These are phyloP conservation scores for Diospyros lotus DNA, from an alignment of 148 eudicot species.

Conservation along the genomic window DNA sequence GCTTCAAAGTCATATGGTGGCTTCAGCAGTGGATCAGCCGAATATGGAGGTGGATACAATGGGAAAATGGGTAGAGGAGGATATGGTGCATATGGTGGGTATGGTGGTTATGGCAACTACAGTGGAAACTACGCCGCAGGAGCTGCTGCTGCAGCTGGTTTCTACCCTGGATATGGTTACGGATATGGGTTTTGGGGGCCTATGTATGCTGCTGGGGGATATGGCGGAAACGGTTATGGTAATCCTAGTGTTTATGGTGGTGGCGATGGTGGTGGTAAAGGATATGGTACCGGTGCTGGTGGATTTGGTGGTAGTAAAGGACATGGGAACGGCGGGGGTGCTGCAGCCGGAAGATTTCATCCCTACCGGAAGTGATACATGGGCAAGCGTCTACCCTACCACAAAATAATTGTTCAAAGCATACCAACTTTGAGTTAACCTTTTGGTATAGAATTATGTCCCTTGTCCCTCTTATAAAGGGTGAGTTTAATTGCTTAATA, in stretches of 20 bases:
- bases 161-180: slow-evolving; percentile 37
- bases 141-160: slow-evolving; percentile 31
- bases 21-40: slow-evolving; percentile 28
- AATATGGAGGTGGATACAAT: slow-evolving; percentile 42
- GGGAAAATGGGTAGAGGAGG: slow-evolving; percentile 30
- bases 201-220: slow-evolving; percentile 34
- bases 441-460: background rate
- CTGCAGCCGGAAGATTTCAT: slow-evolving; percentile 41
- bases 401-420: background rate
- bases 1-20: slow-evolving; percentile 36
- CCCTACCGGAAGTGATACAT: slow-evolving; percentile 37
- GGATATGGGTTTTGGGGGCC: slow-evolving; percentile 44
- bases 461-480: background rate
- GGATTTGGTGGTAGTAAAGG: slow-evolving; percentile 26
- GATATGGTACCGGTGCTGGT: slow-evolving; percentile 15
- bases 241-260: slow-evolving; percentile 29
- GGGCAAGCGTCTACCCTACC: slow-evolving; percentile 2
- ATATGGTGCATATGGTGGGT: slow-evolving; percentile 35
- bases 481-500: background rate
- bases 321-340: slow-evolving; percentile 16
- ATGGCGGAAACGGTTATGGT: slow-evolving; percentile 33
- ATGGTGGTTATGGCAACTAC: slow-evolving; percentile 32
- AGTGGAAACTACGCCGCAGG: slow-evolving; percentile 18
- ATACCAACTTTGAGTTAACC: background rate
- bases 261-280: slow-evolving; percentile 20